Conservation (phyloP, 371 early-diverging fungal species). For the Zychaea mexicana region DNA sequence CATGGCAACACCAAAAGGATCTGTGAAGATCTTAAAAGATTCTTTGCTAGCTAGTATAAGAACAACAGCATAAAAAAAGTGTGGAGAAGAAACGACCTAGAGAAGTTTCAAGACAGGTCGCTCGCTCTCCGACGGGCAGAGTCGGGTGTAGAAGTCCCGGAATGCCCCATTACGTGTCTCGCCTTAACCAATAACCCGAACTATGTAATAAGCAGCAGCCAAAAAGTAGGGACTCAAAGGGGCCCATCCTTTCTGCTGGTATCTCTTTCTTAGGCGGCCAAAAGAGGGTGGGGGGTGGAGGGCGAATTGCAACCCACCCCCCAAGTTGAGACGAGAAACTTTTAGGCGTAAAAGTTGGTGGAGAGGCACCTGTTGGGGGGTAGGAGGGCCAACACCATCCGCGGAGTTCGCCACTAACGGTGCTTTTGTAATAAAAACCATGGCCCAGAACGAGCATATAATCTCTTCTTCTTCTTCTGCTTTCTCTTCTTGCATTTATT, state of each 20-base stretch:
- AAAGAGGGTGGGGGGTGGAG: neutral
- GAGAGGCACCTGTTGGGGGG: neutral
- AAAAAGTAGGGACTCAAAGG: slow-evolving; percentile 3
- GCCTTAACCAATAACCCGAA: slow-evolving; percentile 10
- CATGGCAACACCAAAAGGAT: no score
- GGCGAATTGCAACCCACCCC: no score
- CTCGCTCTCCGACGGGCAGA: slow-evolving; percentile 1
- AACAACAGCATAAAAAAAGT: no score
- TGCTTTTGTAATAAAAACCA: neutral
- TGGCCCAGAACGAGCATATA: neutral
- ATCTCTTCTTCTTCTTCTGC: neutral
- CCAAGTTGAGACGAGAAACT: neutral
- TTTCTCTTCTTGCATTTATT: neutral
- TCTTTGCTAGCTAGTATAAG: no score
- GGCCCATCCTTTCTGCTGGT: neutral
- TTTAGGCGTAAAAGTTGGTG: neutral
- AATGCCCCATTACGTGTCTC: slow-evolving; percentile 8
- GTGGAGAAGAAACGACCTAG: neutral
- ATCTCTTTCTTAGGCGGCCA: neutral
- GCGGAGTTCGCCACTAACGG: slow-evolving; percentile 3
- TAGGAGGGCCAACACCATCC: neutral
- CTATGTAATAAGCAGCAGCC: neutral
- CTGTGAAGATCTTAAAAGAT: no score
- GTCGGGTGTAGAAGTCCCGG: slow-evolving; percentile 9
- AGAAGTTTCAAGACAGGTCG: neutral